A percentile compares a stretch with the other conserved stretches of the same genome.
Evolutionary conservation across 148 eudicot species (phyloP).

Genomic region (Rhododendron ferrugineum): DNA sequence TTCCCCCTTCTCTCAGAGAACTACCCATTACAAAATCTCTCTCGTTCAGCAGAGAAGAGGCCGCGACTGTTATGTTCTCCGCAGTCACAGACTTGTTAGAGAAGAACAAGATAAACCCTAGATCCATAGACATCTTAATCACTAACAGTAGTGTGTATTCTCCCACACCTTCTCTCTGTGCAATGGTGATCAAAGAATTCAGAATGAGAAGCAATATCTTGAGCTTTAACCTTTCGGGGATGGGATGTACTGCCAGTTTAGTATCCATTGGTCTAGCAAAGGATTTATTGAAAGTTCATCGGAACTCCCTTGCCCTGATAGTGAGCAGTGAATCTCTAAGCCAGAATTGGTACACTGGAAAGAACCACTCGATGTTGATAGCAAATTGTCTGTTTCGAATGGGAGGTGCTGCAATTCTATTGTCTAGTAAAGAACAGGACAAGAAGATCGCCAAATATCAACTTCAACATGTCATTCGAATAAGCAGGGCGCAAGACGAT

Average conservation of each 20-base stretch:
- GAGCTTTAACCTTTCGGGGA: slow-evolving; percentile 21
- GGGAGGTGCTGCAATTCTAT: slow-evolving; percentile 21
- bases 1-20: slow-evolving; percentile 8
- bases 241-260: slow-evolving; percentile 32
- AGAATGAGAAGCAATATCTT: slow-evolving; percentile 18
- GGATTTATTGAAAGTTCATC: slow-evolving; percentile 10
- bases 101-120: slow-evolving; percentile 6
- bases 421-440: slow-evolving; percentile 17
- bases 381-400: slow-evolving; percentile 17
- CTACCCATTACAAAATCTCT: slow-evolving; percentile 11
- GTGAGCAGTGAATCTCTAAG: slow-evolving; percentile 13
- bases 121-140: slow-evolving; percentile 14
- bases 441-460: slow-evolving; percentile 12
- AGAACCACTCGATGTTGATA: slow-evolving; percentile 17
- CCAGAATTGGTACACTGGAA: slow-evolving; percentile 18
- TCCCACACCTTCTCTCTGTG: slow-evolving; percentile 14
- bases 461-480: slow-evolving; percentile 12
- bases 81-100: slow-evolving; percentile 3
- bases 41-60: slow-evolving; percentile 10
- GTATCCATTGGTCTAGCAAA: slow-evolving; percentile 15
- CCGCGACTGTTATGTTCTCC: slow-evolving; percentile 4
- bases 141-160: slow-evolving; percentile 1
- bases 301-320: slow-evolving; percentile 15
- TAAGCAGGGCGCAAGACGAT: slow-evolving; percentile 2
- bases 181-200: slow-evolving; percentile 16